Evolutionary conservation across 352 stramenopile species (phyloP).

Genomic region (Phytopythium boreale): DNA sequence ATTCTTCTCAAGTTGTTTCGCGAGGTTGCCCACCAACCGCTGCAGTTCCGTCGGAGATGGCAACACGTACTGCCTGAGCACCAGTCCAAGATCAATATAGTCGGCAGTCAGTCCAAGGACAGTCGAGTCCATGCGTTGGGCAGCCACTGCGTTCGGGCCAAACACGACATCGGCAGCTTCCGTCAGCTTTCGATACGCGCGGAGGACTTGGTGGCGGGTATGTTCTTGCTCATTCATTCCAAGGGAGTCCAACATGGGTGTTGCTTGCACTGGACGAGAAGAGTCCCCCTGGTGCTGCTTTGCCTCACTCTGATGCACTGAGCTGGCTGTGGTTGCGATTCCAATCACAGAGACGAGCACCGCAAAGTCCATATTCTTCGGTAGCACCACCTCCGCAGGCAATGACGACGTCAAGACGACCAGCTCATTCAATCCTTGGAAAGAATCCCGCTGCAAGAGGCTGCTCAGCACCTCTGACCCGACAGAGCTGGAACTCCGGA

Average conservation of each 20-base stretch:
- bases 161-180: conserved; percentile 11
- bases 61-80: not conserved
- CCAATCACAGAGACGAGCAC: not conserved
- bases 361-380: not conserved
- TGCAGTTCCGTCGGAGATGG: conserved; percentile 1
- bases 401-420: not conserved
- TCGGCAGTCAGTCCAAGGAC: conserved; percentile 20
- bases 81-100: conserved; percentile 29
- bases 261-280: conserved; percentile 9
- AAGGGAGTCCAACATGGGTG: conserved; percentile 16
- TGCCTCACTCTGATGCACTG: conserved; percentile 2
- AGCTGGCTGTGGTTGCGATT: conserved; percentile 1
- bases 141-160: not conserved
- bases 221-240: conserved; percentile 23
- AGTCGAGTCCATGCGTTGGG: conserved; percentile 37
- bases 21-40: not conserved
- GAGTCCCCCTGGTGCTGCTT: not conserved
- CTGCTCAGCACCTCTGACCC: not conserved
- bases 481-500: conserved; percentile 8
- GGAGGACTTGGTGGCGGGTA: conserved; percentile 14
- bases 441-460: conserved; percentile 6
- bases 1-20: not conserved
- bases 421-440: conserved; percentile 15
- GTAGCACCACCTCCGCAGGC: not conserved
- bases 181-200: conserved; percentile 11